Base-by-base conservation (phyloP, 768 basidiomycete species). In the Mycena albidolilacea region DNA sequence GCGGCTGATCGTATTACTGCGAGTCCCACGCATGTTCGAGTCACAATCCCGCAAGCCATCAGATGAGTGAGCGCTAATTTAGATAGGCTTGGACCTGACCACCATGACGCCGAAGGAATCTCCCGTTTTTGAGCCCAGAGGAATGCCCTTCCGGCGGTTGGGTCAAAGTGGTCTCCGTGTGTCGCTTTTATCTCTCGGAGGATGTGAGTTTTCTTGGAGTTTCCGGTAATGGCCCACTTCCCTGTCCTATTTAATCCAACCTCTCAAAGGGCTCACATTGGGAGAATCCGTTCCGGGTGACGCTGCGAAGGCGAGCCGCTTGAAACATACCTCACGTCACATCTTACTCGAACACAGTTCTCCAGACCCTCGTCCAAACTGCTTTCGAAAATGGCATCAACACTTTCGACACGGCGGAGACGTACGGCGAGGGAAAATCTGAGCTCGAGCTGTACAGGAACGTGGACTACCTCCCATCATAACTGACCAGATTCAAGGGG, bases 311-410 rank as follows among this genome's bases (percentile, higher is more conserved):
- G 75, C 63, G 10, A 6, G 43, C 38, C 5, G 10, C 6, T 43
- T 66, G 14, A 57, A 58, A 6, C 35, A 21, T n/a, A 55, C 7
- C 58, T 23, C 38, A 48, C 50, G 41, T 8, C 38, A 15, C 37
- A 58, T 19, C 7, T 37, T 14, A n/a, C 7, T 50, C 7, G 50
- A 50, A 46, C 14, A 30, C 3, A 6, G 46, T 39, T 37, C 1
- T 19, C 21, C 69, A 91, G 89, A 94, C 95, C 38, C 91, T 95
- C 76, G 91, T 96, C 81, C 91, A 92, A 81, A 85, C 87, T 5
- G 93, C 93, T 2, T 94, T 92, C 75, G 93, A 95, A 65, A 84
- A 88, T 78, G 93, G 62, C 17, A 63, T 63, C 35, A 63, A 63
- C n/a, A 59, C 38, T 87, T 91, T 93, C 77, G 91, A 94, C 77